Base-by-base conservation (phyloP, 139 green algal genomes). In the Deuterostichococcus epilithicus region DNA sequence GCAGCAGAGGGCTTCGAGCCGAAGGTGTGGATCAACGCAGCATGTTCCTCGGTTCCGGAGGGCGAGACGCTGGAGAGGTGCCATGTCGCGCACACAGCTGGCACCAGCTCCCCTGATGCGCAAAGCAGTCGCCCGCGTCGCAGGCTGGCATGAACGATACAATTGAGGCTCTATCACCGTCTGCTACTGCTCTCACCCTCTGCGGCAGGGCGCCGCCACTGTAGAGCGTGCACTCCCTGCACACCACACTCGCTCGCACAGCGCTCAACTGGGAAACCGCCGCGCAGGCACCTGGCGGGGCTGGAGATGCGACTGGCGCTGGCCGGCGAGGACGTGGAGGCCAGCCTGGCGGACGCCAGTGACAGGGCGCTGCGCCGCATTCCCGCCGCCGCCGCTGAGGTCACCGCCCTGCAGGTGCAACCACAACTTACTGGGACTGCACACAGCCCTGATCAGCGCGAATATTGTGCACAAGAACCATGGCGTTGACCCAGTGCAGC, bases 271-370 rank as follows among this genome's bases (percentile, higher is more conserved):
- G 20, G 15, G 34, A 73, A 13, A 47, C 33, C 22, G 28, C 33
- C 36, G 1, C 72, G 39, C 82, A 91, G 85, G 68, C 92, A 86
- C 60, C 80, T 96, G 6, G 82, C 86, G 0, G 92, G 96, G 75
- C 76, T 95, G 66, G 92, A 97, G 80, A 94, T 96, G 88, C 79
- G 86, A 36, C 76, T 97, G 68, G 88, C 95, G 78, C 74, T 97
- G n/a, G 73, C 80, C 1, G 85, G 83, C 34, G 94, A 97, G 89
- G 93, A 97, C 36, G 84, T 95, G 37, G 81, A 86, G 18, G 73
- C 86, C 0, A 82, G 86, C 8, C 78, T 93, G 32, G 80, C 94
- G 63, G 88, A 93, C 47, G 72, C 86, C 75, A 90, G 88, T 75
- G n/a, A 63, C 0, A 67, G 85, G 18, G 91, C 90, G 0, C 78